phyloP scores from a whole-genome alignment of 108 stramenopile genomes.

The Skeletonema marinoi region DNA sequence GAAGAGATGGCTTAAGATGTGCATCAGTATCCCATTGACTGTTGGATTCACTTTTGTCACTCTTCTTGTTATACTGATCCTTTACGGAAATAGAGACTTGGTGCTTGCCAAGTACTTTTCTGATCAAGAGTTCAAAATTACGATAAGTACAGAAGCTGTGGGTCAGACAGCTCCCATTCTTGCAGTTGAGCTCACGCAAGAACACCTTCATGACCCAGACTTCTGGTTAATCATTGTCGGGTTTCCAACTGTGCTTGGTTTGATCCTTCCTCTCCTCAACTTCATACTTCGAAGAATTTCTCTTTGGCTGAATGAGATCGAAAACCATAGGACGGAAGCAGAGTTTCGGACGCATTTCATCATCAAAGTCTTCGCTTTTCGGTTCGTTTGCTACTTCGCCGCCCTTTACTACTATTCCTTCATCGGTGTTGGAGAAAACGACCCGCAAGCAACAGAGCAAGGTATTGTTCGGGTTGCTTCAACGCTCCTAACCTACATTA shows the following conservation, averaged over 20 bases:
- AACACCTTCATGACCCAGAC: constrained; percentile 71
- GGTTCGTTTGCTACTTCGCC: constrained; percentile 97
- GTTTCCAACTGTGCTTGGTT: constrained; percentile 80
- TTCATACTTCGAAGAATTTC: constrained; percentile 80
- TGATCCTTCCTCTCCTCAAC: constrained; percentile 86
- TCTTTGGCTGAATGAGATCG: constrained; percentile 83
- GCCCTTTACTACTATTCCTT: constrained; percentile 97
- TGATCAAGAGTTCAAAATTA: constrained; percentile 47
- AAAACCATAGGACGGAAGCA: constrained; percentile 96
- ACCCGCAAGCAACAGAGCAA: constrained; percentile 66
- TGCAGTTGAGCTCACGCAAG: constrained; percentile 61
- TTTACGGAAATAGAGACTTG: constrained; percentile 85
- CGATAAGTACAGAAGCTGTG: constrained; percentile 56
- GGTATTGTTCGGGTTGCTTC: constrained; percentile 86
- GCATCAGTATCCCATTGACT: constrained; percentile 84
- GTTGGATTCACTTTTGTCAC: constrained; percentile 74
- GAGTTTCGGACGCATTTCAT: constrained; percentile 92
- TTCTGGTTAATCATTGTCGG: constrained; percentile 84
- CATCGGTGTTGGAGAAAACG: constrained; percentile 33
- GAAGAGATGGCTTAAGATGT: constrained; percentile 83
- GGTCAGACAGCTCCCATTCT: constrained; percentile 54
- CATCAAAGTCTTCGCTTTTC: constrained; percentile 97
- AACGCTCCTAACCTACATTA: constrained; percentile 79
- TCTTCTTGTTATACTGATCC: constrained; percentile 77
- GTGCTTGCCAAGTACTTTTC: constrained; percentile 83